Conservation (phyloP, 306 rosid genomes). For the Corylus americana region DNA sequence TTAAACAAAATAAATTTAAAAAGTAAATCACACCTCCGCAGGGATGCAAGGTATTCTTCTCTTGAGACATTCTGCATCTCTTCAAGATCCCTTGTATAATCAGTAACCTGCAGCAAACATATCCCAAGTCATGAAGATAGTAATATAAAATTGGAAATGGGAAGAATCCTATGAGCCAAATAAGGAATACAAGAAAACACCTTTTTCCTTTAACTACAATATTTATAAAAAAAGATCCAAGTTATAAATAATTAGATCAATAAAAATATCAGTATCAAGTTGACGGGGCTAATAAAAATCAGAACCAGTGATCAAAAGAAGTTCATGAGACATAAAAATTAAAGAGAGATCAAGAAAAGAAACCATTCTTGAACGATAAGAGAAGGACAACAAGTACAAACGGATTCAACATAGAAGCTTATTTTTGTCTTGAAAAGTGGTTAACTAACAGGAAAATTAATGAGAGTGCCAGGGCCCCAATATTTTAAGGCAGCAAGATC, state of each 20-base stretch:
- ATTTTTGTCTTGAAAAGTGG: neutral
- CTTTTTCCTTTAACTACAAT: neutral
- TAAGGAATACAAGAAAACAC: neutral
- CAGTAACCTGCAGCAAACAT: slow-evolving; percentile 74
- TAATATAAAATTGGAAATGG: neutral
- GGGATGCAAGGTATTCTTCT: slow-evolving; percentile 97
- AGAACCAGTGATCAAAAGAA: neutral
- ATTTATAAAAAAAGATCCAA: neutral
- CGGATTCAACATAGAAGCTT: neutral
- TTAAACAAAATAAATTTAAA: slow-evolving; percentile 18
- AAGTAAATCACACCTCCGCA: slow-evolving; percentile 60
- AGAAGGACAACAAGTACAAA: neutral
- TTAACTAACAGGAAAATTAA: slow-evolving; percentile 88
- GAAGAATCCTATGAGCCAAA: neutral
- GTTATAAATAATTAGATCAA: neutral
- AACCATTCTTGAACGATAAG: neutral
- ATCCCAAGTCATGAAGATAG: slow-evolving; percentile 25
- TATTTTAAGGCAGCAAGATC: slow-evolving; percentile 98
- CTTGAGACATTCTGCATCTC: slow-evolving; percentile 94
- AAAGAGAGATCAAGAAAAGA: neutral
- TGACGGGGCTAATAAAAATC: neutral
- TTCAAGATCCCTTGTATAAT: slow-evolving; percentile 94
- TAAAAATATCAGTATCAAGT: neutral
- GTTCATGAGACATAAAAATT: neutral
- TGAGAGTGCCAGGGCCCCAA: slow-evolving; percentile 99